Evolutionary conservation across 2,329 filamentous ascomycete species (phyloP), one percentile per base, ranked within the genome.

Genomic region (Aspergillus piperis): DNA sequence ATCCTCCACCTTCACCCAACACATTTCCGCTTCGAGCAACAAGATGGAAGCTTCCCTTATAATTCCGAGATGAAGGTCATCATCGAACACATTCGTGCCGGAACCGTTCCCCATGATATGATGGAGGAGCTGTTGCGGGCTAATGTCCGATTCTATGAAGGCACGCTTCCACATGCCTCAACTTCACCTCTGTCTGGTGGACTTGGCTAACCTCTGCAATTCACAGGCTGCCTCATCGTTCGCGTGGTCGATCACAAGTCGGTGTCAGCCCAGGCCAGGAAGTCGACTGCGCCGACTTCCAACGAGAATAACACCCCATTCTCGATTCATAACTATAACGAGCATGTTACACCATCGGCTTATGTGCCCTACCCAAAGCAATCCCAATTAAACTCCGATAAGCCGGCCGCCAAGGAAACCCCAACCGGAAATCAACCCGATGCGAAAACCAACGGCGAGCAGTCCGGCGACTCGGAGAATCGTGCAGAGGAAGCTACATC

Each of bases 251-350:
- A 98, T 73, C 91, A 96, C 79, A 91, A 90, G 70, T 87, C 89
- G 0, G 80, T 80, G 44, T 82, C 83, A 63, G 80, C 83, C 66
- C 87, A 91, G 65, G 73, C 80, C 8, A 86, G 85, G 66, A 82
- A 81, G 68, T 78, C 80, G 59, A 83, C 80, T 53, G 81, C 79
- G 54, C 80, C 80, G 25, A 81, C 86, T 1, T 80, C 84, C 19
- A 84, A 85, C 38, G 87, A 83, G 65, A 88, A 88, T 57, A 84
- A 84, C 41, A 79, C 83, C 3, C 87, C 89, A 10, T 94, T 91
- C 64, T 97, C 93, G 0, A 89, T 99, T 48, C 93, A 99, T 75
- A 96, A 96, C 74, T 91, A 93, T 74, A 96, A 92, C 70, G 88
- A 88, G 62, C 95, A 92, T 70, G 83, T 98, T 51, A 97, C 93